Percentiles rank a stretch among this genome's conserved stretches.
These are phyloP conservation scores for Plasmodium sp. DNA, from an alignment of 169 alveolate genomes.

Conservation along the genomic window DNA sequence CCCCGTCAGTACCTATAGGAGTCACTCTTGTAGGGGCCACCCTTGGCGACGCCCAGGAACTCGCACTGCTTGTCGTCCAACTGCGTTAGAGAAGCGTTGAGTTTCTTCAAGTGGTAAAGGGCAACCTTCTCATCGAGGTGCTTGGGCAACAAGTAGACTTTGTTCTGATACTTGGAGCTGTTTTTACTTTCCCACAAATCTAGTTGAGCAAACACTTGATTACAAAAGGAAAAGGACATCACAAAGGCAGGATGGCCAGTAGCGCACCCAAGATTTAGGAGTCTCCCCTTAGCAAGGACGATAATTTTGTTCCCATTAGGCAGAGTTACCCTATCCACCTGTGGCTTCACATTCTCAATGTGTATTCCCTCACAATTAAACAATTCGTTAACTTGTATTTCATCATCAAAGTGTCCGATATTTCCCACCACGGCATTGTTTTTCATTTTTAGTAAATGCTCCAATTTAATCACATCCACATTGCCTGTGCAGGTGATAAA, in stretches of 20 bases:
- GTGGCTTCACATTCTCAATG: conserved; percentile 93
- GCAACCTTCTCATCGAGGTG: conserved; percentile 98
- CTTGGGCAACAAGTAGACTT: conserved; percentile 95
- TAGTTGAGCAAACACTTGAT: conserved; percentile 90
- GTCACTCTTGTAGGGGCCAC: conserved; percentile 97
- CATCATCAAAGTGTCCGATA: conserved; percentile 99
- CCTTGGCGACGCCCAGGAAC: conserved; percentile 92
- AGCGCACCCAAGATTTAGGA: conserved; percentile 98
- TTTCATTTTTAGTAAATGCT: conserved; percentile 97
- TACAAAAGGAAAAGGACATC: conserved; percentile 98
- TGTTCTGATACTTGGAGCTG: conserved; percentile 77
- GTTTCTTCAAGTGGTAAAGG: conserved; percentile 94
- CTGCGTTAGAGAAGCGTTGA: conserved; percentile 94
- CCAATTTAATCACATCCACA: conserved; percentile 94
- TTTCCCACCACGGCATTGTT: conserved; percentile 96
- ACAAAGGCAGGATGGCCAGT: conserved; percentile 99
- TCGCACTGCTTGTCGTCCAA: conserved; percentile 94
- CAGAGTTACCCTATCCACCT: conserved; percentile 93
- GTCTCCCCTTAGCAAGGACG: conserved; percentile 97
- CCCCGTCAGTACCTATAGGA: conserved; percentile 92
- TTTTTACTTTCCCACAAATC: conserved; percentile 86
- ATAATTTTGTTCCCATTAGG: conserved; percentile 95
- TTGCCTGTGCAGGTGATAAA: conserved; percentile 98
- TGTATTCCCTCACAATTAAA: conserved; percentile 92
- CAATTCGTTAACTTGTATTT: conserved; percentile 95